Evolutionary conservation across 345 rosid species (phyloP).

Genomic region (Lepidium didymum): DNA sequence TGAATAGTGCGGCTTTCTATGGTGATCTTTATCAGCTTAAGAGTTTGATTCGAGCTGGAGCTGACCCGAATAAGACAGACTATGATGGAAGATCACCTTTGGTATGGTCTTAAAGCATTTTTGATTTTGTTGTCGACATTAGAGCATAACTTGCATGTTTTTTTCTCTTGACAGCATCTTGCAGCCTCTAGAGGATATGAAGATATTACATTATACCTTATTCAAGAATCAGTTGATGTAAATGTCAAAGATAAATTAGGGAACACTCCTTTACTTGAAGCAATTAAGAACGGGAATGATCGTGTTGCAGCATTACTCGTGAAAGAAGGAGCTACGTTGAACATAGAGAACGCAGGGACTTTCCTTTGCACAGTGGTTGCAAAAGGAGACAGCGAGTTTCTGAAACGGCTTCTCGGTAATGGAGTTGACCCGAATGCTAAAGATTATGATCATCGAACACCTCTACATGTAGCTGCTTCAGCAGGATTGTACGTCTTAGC

Average conservation of each 20-base stretch:
- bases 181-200: constrained; percentile 74
- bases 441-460: constrained; percentile 67
- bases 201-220: constrained; percentile 52
- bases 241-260: constrained; percentile 56
- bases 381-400: constrained; percentile 45
- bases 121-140: not conserved
- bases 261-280: constrained; percentile 73
- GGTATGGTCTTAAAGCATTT: constrained; percentile 35
- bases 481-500: constrained; percentile 48
- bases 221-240: constrained; percentile 50
- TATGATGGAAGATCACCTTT: constrained; percentile 78
- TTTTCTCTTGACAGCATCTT: constrained; percentile 47
- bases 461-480: constrained; percentile 79
- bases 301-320: constrained; percentile 50
- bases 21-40: constrained; percentile 65
- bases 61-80: constrained; percentile 59
- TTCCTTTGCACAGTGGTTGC: constrained; percentile 58
- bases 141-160: constrained; percentile 3
- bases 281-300: constrained; percentile 63
- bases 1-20: constrained; percentile 57
- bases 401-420: constrained; percentile 46
- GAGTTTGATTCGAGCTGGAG: constrained; percentile 59
- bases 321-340: constrained; percentile 51
- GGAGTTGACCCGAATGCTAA: constrained; percentile 68
- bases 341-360: constrained; percentile 53